A percentile compares a stretch with the other conserved stretches of the same genome.
phyloP scores from a whole-genome alignment of 139 green algal species.

The Chlorella vulgaris region DNA sequence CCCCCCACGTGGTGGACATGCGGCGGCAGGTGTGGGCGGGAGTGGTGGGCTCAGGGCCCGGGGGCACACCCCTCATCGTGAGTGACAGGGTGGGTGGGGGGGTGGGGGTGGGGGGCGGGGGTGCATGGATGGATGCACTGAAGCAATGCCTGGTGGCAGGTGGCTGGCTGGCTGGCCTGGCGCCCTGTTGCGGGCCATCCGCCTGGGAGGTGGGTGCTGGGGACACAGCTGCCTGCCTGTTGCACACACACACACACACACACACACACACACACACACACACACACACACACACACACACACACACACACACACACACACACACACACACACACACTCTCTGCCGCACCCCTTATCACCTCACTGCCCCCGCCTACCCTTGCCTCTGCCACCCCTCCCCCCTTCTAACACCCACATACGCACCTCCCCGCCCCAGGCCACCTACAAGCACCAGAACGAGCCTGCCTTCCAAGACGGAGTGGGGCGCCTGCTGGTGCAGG shows the following conservation, averaged over 20 bases:
- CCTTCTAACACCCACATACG: neutral
- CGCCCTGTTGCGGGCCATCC: neutral
- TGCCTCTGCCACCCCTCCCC: neutral
- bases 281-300: too few species aligned
- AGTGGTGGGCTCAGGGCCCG: constrained; percentile 20
- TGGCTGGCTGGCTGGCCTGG: neutral
- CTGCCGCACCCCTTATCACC: neutral
- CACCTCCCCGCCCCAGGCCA: constrained; percentile 32
- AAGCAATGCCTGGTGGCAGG: neutral
- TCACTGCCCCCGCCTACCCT: neutral
- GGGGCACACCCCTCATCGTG: constrained; percentile 18
- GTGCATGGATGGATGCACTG: too few species aligned
- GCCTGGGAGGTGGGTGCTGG: neutral
- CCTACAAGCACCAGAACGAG: constrained; percentile 53
- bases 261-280: too few species aligned
- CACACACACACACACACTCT: too few species aligned
- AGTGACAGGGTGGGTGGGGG: neutral
- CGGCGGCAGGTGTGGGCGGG: constrained; percentile 56
- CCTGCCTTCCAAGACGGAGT: constrained; percentile 67
- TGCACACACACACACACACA: neutral
- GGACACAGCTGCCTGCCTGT: neutral
- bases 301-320: too few species aligned
- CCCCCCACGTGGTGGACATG: constrained; percentile 91
- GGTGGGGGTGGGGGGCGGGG: too few species aligned
- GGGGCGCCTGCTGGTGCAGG: constrained; percentile 59